Evolutionary conservation across 257 asterid species (phyloP).

Genomic region (Coffea canephora): DNA sequence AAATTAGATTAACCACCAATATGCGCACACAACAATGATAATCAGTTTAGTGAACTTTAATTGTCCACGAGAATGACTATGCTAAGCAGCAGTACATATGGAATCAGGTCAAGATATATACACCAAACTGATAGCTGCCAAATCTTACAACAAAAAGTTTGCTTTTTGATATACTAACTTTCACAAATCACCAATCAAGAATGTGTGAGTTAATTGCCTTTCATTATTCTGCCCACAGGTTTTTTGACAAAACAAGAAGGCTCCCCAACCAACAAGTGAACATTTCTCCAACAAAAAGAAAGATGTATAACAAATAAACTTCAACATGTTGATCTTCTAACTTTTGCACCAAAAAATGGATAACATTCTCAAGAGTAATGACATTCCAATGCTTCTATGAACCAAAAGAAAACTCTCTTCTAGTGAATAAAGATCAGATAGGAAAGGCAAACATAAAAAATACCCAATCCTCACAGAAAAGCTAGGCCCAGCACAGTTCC

Average conservation of each 20-base stretch:
- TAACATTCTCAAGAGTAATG: neutral
- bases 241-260: neutral
- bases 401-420: no score
- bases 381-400: neutral
- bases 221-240: neutral
- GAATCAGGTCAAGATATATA: neutral
- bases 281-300: neutral
- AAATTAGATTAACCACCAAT: neutral
- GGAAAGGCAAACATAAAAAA: neutral
- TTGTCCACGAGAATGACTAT: neutral
- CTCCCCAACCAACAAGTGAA: neutral
- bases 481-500: neutral
- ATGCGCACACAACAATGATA: neutral
- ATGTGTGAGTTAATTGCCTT: neutral
- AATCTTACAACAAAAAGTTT: neutral
- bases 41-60: neutral
- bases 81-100: neutral
- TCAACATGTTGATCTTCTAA: neutral
- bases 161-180: neutral
- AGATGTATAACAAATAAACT: neutral
- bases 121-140: neutral
- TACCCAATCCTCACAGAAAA: neutral
- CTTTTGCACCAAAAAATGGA: no score
- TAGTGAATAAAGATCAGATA: no score
- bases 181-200: neutral